Conservation (phyloP, 495 filamentous ascomycete species). For the Astrothelium subdiscretum region DNA sequence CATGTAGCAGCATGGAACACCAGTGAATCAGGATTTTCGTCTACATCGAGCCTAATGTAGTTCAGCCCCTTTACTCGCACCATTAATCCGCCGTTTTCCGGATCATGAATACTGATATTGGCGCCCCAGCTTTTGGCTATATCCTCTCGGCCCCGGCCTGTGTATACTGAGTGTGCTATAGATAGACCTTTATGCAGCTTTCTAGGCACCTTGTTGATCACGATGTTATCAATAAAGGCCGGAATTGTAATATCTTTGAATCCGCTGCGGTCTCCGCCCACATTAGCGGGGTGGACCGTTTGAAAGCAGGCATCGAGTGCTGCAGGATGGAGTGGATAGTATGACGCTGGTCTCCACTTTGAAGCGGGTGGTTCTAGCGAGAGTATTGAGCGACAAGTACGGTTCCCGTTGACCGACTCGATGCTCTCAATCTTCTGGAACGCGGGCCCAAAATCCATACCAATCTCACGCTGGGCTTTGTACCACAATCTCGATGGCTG, state of each 20-base stretch:
- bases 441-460: slow-evolving; percentile 20
- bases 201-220: slow-evolving; percentile 6
- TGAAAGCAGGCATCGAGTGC: slow-evolving; percentile 8
- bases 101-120: background rate
- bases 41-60: slow-evolving; percentile 2
- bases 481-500: slow-evolving; percentile 20
- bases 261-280: slow-evolving; percentile 2
- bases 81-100: background rate
- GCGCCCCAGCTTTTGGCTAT: background rate
- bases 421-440: slow-evolving; percentile 23
- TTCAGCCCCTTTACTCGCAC: slow-evolving; percentile 5
- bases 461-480: slow-evolving; percentile 20
- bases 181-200: background rate
- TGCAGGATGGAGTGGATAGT: slow-evolving; percentile 10
- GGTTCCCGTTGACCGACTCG: slow-evolving; percentile 20
- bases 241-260: background rate
- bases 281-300: background rate
- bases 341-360: slow-evolving; percentile 4
- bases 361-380: slow-evolving; percentile 4
- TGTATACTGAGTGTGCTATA: background rate
- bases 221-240: slow-evolving; percentile 3
- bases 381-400: slow-evolving; percentile 7
- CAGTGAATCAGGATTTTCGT: slow-evolving; percentile 6
- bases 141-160: slow-evolving; percentile 5
- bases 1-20: slow-evolving; percentile 14